Base-by-base conservation (phyloP, 140 eudicot species). In the Ambrosia hybrid region DNA sequence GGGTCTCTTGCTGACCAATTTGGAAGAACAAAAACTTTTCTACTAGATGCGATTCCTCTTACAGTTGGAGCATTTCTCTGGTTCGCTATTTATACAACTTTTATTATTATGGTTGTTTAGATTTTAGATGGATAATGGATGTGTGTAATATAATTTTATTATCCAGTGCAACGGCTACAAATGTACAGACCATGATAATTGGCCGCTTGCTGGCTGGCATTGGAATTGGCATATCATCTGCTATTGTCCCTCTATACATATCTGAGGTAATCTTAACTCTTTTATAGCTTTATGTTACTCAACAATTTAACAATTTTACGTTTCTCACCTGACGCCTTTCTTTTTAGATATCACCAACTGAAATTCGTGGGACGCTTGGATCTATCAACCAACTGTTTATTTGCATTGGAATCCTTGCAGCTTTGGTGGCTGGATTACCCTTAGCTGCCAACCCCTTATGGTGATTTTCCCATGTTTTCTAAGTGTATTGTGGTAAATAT, bases 201-300 rank as follows among this genome's bases (percentile, higher is more conserved):
- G 99, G 99, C 15, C 97, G 99, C 37, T 71, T 94, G 62, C 95
- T 94, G 71, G 86, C 92, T 67, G 99, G 99, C 55, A 83, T 94
- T 68, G 99, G 99, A 73, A 94, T 94, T 36, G 99, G 99, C 74
- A 90, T 94, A 74, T 86, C 99, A 74, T 94, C 99, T 78, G 99
- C 99, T 7, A 83, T 94, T 12, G 99, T 94, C 69, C 97, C 99
- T 45, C 86, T 94, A 56, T 94, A 94, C 81, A 94, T 94, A 67
- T 94, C 99, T 6, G 99, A 94, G 99, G 99, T 90, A 82, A 51
- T 36, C 68, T 30, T 67, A 34, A 12, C 1, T 12, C 57, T 46
- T 26, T 49, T 56, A 48, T 26, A 66, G 58, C 45, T 55, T 56
- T 71, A 5, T 41, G 45, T 16, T 68, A 2, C 34, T 3, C 61